These are phyloP conservation scores for Debaryomyces hansenii DNA, from an alignment of 805 yeast species.

Conservation along the genomic window DNA sequence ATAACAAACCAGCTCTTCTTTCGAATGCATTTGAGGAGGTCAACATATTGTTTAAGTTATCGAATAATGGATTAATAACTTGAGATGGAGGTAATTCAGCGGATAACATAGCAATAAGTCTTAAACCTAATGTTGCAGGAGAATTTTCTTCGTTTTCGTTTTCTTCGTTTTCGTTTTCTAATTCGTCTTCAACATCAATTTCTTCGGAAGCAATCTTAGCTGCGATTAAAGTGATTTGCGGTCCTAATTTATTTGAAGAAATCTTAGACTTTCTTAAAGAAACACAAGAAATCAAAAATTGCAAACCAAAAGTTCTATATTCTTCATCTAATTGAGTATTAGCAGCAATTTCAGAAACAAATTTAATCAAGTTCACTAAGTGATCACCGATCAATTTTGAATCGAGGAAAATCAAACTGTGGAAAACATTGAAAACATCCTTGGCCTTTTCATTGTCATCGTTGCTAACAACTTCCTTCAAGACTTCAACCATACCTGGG, in stretches of 20 bases:
- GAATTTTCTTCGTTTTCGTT: constrained; percentile 91
- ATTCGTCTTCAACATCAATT: constrained; percentile 71
- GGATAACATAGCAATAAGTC: constrained; percentile 76
- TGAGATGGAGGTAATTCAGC: constrained; percentile 90
- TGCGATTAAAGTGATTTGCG: constrained; percentile 70
- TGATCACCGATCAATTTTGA: constrained; percentile 76
- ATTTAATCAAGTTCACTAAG: constrained; percentile 64
- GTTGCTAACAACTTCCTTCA: constrained; percentile 67
- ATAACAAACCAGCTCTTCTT: constrained; percentile 83
- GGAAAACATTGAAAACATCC: constrained; percentile 80
- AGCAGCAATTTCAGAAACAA: constrained; percentile 74
- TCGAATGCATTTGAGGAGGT: constrained; percentile 63
- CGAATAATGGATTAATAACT: constrained; percentile 77
- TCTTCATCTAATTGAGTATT: constrained; percentile 73
- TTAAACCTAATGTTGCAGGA: constrained; percentile 74
- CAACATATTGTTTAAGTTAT: constrained; percentile 56
- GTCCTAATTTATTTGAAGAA: constrained; percentile 79
- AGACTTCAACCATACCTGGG: constrained; percentile 78
- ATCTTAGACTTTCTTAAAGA: constrained; percentile 81
- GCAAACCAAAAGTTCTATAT: constrained; percentile 77
- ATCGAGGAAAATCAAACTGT: constrained; percentile 74
- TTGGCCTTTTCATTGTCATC: constrained; percentile 73
- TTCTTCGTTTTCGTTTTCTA: constrained; percentile 80
- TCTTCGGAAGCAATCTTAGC: constrained; percentile 76
- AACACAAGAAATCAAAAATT: constrained; percentile 76